phyloP scores from a whole-genome alignment of 2,329 filamentous ascomycete genomes.

The Exophiala dermatitidis region DNA sequence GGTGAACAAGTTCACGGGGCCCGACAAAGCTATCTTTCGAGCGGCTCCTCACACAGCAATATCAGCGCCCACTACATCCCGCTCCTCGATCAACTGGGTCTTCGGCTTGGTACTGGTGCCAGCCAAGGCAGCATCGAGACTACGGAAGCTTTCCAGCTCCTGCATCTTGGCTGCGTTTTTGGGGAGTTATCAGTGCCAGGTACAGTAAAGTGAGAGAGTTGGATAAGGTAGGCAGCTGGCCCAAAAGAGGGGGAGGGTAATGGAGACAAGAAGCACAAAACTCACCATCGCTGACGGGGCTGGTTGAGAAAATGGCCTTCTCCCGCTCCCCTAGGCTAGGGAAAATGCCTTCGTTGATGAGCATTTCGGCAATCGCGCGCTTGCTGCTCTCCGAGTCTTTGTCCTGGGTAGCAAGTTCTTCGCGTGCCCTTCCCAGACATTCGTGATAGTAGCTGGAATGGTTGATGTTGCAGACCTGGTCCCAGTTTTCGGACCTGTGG shows the following conservation, averaged over 20 bases:
- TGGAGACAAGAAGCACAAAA: neutral
- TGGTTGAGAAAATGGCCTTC: constrained; percentile 27
- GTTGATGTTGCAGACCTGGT: constrained; percentile 27
- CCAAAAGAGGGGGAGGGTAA: neutral
- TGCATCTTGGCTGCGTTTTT: constrained; percentile 20
- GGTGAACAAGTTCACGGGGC: too few species aligned
- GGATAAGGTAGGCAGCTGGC: neutral
- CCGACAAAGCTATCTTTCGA: too few species aligned
- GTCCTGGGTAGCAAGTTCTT: constrained; percentile 18
- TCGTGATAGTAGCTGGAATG: constrained; percentile 26
- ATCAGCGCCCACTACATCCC: constrained; percentile 24
- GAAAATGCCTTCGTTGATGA: constrained; percentile 25
- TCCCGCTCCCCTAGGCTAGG: constrained; percentile 27
- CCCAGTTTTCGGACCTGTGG: constrained; percentile 23
- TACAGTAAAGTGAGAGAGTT: too few species aligned
- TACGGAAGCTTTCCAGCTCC: constrained; percentile 24
- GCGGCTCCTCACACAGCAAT: constrained; percentile 20
- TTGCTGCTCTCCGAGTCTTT: constrained; percentile 11
- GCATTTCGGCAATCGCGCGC: constrained; percentile 20
- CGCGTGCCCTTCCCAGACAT: constrained; percentile 19
- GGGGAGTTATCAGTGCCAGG: too few species aligned
- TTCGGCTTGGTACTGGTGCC: constrained; percentile 16
- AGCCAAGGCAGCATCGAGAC: constrained; percentile 24
- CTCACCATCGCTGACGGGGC: constrained; percentile 24
- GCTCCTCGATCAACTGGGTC: constrained; percentile 22